Base-by-base conservation (phyloP, 352 stramenopile species). In the Phytopythium delawarense region DNA sequence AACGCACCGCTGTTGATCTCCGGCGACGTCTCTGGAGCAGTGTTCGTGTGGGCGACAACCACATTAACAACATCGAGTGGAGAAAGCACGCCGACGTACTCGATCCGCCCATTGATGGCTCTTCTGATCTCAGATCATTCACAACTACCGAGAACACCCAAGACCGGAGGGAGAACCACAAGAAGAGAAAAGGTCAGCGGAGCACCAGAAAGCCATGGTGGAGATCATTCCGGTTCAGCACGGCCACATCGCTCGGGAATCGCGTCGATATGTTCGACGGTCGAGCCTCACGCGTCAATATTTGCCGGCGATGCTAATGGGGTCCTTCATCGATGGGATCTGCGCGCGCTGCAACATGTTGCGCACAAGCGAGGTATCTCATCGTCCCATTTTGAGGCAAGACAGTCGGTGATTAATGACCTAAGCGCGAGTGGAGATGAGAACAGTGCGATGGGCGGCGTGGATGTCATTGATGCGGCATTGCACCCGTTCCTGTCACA, bases 21-120 rank as follows among this genome's bases (percentile, higher is more conserved):
- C 0, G 75, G 68, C 6, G 78, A 90, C 57, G 62, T 64, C n/a
- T 59, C 35, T 6, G 78, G 81, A 7, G 37, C 59, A 9, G 60
- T 87, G 7, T 78, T 71, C 42, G 59, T 87, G 37, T 90, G 81
- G 81, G 62, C 75, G n/a, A 70, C 79, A 2, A 66, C 62, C 6
- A 39, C 4, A 3, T 35, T 28, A n/a, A 30, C 11, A 51, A 61
- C 53, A 52, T 62, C 5, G 8, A 40, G 11, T 32, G 21, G 25
- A 18, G 21, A 53, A 9, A 53, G 25, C 25, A n/a, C 25, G 7
- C n/a, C n/a, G 4, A 45, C 35, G 7, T 70, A 75, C 64, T 62
- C 58, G 7, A 69, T 66, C 9, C 30, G 21, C 11, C 69, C 68
- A 11, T 21, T 79, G 37, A 79, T 82, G 74, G 62, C 57, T 15